Evolutionary conservation across 2,329 filamentous ascomycete species (phyloP), one percentile per base, ranked within the genome.

Genomic region (Fusarium sp.): DNA sequence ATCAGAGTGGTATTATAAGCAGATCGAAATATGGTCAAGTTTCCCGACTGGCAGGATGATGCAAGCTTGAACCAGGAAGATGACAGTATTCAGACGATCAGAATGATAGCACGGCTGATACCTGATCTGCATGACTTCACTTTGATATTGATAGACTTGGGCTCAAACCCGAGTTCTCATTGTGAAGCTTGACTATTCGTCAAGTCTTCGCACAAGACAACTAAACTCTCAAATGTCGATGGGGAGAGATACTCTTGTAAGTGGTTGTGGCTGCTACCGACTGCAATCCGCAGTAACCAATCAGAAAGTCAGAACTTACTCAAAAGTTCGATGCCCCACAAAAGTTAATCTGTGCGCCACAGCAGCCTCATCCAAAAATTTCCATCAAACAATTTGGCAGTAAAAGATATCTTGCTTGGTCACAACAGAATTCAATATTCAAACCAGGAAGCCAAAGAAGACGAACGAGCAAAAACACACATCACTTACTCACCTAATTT

Each of bases 291-390:
- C 21, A 25, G 20, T 12, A 27, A 13, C 61, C 61, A 69, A 69
- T 66, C 53, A 66, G 46, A 27, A 51, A 30, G 42, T 25, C 20
- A 25, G 14, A 43, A 12, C 11, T 28, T 5, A n/a, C 37, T 34
- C 12, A 2, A 48, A 25, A 54, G 32, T 14, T 10, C 30, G 2
- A 20, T 18, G 61, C 47, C 42, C 55, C 55, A 76, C 71, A 72
- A 67, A 70, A 72, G 7, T 28, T 27, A 14, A 21, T 34, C 45
- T 9, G 21, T 46, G 48, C 63, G 59, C 54, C 66, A 66, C 66
- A 60, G 50, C 41, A 65, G 66, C 66, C 67, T 69, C 67, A 50
- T 67, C 49, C 62, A 67, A 67, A 69, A 69, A 67, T 63, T 69
- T 69, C 21, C 56, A 63, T 63, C 45, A 49, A 53, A 49, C 46